Evolutionary conservation across 352 stramenopile species (phyloP).

Genomic region (Pythium dissimile): DNA sequence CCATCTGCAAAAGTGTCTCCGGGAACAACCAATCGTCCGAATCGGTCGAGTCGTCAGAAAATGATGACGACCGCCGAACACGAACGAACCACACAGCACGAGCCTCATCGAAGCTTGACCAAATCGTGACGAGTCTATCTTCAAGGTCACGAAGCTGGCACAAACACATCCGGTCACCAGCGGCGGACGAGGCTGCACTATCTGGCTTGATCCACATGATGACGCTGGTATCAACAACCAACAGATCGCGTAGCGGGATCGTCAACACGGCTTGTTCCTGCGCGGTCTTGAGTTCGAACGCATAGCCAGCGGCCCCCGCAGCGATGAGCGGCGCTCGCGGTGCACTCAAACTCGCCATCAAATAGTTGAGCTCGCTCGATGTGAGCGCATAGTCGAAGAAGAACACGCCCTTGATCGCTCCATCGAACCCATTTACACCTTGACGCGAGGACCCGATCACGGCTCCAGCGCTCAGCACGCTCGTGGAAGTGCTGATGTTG

Average conservation of each 20-base stretch:
- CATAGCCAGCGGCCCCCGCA: constrained; percentile 27
- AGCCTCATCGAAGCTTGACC: constrained; percentile 1
- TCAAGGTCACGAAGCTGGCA: constrained; percentile 5
- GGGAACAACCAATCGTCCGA: constrained; percentile 15
- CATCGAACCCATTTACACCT: constrained; percentile 26
- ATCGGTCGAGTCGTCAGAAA: too few species aligned
- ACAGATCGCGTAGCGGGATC: not conserved
- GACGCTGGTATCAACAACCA: too few species aligned
- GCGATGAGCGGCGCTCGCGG: constrained; percentile 4
- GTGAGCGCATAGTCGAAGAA: constrained; percentile 37
- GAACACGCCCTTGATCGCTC: constrained; percentile 41
- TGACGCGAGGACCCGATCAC: constrained; percentile 17
- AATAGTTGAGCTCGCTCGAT: constrained; percentile 32
- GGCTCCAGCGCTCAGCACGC: too few species aligned
- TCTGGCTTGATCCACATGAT: constrained; percentile 7
- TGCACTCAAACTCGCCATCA: constrained; percentile 24
- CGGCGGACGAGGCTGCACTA: not conserved
- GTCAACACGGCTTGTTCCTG: constrained; percentile 3
- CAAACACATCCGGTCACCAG: constrained; percentile 1
- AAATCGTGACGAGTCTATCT: constrained; percentile 1
- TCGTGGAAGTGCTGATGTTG: too few species aligned
- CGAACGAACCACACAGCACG: constrained; percentile 10
- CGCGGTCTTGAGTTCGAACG: constrained; percentile 9
- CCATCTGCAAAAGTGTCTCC: not conserved
- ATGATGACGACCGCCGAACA: not conserved